Evolutionary conservation across 805 yeast species (phyloP), one percentile per base, ranked within the genome.

Genomic region (Suhomyces sp.): DNA sequence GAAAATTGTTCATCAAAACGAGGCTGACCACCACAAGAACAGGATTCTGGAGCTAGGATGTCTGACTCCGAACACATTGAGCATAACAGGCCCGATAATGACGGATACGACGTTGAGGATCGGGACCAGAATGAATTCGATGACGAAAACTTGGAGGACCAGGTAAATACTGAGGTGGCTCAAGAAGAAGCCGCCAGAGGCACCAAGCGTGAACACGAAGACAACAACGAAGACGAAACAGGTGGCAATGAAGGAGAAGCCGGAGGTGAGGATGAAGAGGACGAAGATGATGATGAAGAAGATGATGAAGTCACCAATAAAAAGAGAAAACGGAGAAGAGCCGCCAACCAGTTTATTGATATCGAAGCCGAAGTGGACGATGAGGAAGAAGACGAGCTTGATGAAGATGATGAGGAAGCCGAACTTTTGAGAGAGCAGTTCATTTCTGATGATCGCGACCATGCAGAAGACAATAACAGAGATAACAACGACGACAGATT

Each of bases 321-420:
- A 27, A 75, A 79, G 45, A 71, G 73, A 47, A 74, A 74, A 54
- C 79, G 75, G 57, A 74, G 79, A 65, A 73, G 82, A 63, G 66
- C 74, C 48, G 80, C 79, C 76, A 93, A 93, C 70, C 92, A 88
- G 77, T 94, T 91, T 70, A 80, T 94, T 72, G 99, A 94, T 88
- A 96, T 94, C 51, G 98, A 94, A 77, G 99, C 97, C 54, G 98
- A 93, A 70, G 99, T 94, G 53, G 96, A 93, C 69, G 98, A 93
- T 56, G 98, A 94, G 60, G 98, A 94, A 51, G 98, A 93, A 59
- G 96, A 88, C 44, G 84, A 85, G 29, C 93, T 90, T 57, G 98
- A 92, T 56, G 80, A 75, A 54, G 98, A 91, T 47, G 98, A 93
- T 57, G 98, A 87, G 60, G 89, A 85, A 60, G 92, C 96, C n/a